Evolutionary conservation across 1,284 basidiomycete species (phyloP), one percentile per base, ranked within the genome.

Genomic region (Spongispora temasekensis): DNA sequence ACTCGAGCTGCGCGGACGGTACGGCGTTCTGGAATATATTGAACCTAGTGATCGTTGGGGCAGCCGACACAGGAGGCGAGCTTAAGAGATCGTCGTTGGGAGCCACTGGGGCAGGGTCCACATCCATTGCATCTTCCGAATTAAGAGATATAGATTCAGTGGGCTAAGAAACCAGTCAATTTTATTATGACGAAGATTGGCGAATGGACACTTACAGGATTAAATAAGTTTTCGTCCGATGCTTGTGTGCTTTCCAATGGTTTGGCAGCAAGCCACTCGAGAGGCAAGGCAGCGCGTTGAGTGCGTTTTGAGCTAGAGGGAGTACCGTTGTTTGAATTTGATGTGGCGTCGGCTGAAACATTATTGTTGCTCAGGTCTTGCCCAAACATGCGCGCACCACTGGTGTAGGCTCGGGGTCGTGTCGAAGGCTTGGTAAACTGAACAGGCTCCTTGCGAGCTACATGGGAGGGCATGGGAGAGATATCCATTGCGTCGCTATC

Each of bases 401-500:
- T 86, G 3, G 88, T 88, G 63, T 82, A 82, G 30, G 85, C 85
- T 53, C 86, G 82, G 3, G 86, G 85, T 31, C 87, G 82, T 44
- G 69, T 70, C 19, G 72, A 68, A 30, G 69, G 70, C 54, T 69
- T 74, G 53, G 61, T 64, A 35, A 67, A 70, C 15, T 62, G 71
- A 53, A 71, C 72, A 7, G 67, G 60, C 53, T 75, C 69, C 59
- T 62, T 67, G 64, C 68, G 69, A 44, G 65, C 54, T 28, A 74
- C 67, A 63, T 73, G 76, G 56, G 73, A 59, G 52, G 83, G 88
- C 17, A 81, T 82, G 15, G 91, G 91, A 5, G 91, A 92, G 50
- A 92, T 88, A 68, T 93, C 90, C 90, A 93, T 93, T 5, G 88
- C 82, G 63, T 85, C 80, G 44, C 73, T 75, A 37, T 85, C 82